Evolutionary conservation across 2,329 filamentous ascomycete genomes (phyloP).

Genomic region (Ophiostoma angusticollis): DNA sequence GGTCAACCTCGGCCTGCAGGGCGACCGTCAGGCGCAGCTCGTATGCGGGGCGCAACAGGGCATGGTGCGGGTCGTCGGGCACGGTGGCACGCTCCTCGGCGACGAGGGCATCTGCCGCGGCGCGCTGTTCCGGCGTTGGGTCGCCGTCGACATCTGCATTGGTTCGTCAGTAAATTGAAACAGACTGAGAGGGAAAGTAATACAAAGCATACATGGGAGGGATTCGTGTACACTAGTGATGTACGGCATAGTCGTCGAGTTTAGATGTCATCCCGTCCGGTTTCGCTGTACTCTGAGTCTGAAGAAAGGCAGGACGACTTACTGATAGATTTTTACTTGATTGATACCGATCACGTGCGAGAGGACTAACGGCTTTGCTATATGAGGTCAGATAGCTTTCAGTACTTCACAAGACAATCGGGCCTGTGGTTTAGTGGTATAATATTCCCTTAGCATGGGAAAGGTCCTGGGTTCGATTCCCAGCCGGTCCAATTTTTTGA

Average conservation of each 20-base stretch:
- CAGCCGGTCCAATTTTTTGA: background rate
- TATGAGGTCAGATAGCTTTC: too few relatives aligned
- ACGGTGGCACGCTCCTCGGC: conserved; percentile 44
- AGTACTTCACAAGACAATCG: too few relatives aligned
- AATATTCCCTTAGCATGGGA: conserved; percentile 1
- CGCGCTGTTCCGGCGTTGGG: conserved; percentile 49
- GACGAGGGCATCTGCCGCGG: conserved; percentile 58
- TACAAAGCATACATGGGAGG: conserved; percentile 55
- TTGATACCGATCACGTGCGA: too few relatives aligned
- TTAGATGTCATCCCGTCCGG: too few relatives aligned
- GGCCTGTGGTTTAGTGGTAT: background rate
- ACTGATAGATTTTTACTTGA: too few relatives aligned
- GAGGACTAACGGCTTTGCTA: too few relatives aligned
- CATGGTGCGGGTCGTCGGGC: conserved; percentile 35
- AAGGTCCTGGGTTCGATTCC: background rate
- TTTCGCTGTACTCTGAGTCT: too few relatives aligned
- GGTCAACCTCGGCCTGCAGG: conserved; percentile 55
- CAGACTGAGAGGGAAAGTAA: conserved; percentile 11
- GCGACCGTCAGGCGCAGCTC: conserved; percentile 48
- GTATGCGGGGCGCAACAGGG: conserved; percentile 41
- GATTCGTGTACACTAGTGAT: conserved; percentile 63
- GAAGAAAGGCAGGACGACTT: background rate
- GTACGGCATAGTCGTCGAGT: conserved; percentile 42
- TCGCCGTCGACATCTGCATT: conserved; percentile 74
- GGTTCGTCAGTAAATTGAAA: conserved; percentile 11